These are phyloP conservation scores for Hemisphaericaspora xylofermentans DNA, from an alignment of 1,139 yeast species.

Conservation along the genomic window DNA sequence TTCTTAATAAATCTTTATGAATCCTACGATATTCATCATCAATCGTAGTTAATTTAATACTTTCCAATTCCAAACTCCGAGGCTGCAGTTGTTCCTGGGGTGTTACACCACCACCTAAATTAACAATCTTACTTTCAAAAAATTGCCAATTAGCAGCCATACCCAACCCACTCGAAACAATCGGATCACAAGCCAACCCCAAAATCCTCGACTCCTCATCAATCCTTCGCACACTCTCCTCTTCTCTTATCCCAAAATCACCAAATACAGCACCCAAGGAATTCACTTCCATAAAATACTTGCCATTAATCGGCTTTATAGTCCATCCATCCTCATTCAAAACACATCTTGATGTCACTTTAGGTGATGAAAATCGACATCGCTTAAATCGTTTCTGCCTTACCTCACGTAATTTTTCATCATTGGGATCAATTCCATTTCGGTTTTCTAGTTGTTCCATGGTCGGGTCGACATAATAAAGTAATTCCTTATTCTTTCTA, in stretches of 20 bases:
- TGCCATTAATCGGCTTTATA: conserved; percentile 35
- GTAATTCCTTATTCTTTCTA: conserved; percentile 9
- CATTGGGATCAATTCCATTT: conserved; percentile 13
- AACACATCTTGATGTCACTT: conserved; percentile 27
- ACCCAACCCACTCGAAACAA: conserved; percentile 45
- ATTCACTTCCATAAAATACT: conserved; percentile 49
- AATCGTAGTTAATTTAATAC: conserved; percentile 24
- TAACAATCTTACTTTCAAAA: conserved; percentile 28
- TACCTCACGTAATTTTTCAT: conserved; percentile 5
- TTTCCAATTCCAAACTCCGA: conserved; percentile 8
- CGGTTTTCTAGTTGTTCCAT: conserved; percentile 27
- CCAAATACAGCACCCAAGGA: conserved; percentile 52
- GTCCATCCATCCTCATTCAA: conserved; percentile 61
- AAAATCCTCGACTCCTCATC: conserved; percentile 37
- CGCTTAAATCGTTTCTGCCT: conserved; percentile 21
- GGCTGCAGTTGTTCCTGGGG: neutral
- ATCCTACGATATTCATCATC: conserved; percentile 42
- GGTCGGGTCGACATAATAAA: conserved; percentile 31
- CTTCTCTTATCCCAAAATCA: conserved; percentile 35
- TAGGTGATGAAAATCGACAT: conserved; percentile 24
- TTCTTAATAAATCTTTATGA: conserved; percentile 21
- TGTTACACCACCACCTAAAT: conserved; percentile 8
- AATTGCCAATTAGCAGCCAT: conserved; percentile 44
- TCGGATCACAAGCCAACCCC: conserved; percentile 35
- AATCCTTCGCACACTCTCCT: conserved; percentile 24